phyloP scores from a whole-genome alignment of 1,284 basidiomycete genomes.

The Trametes sp. region DNA sequence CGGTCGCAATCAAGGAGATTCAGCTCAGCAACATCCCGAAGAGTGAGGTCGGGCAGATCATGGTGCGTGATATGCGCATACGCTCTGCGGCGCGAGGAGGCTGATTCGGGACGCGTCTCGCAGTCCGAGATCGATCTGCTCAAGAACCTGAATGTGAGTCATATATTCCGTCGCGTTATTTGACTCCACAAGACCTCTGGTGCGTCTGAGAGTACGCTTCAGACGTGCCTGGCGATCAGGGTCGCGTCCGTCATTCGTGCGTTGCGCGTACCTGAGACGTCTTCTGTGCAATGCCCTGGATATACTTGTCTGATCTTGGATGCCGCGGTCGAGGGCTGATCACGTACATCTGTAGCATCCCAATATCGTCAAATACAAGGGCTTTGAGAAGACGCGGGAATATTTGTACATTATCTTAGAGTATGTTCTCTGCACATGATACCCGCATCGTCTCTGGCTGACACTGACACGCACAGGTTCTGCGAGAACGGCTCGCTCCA shows the following conservation, averaged over 20 bases:
- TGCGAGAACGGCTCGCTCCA: constrained; percentile 98
- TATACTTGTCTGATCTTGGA: no score
- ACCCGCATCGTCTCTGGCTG: constrained; percentile 4
- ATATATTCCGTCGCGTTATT: no score
- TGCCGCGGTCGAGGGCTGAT: no score
- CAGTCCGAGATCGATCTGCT: constrained; percentile 97
- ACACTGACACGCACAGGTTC: constrained; percentile 59
- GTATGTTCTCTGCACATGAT: constrained; percentile 46
- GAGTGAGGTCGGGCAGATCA: constrained; percentile 93
- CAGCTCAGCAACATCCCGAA: constrained; percentile 93
- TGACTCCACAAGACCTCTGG: no score
- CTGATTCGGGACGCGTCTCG: constrained; percentile 19
- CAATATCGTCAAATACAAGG: constrained; percentile 99
- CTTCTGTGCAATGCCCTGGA: no score
- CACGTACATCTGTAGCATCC: constrained; percentile 60
- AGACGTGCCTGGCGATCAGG: not conserved
- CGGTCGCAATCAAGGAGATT: constrained; percentile 95
- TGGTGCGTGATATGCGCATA: constrained; percentile 64
- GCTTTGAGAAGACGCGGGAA: constrained; percentile 94
- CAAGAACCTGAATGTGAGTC: constrained; percentile 88
- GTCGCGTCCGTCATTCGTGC: not conserved
- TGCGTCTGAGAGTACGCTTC: not conserved
- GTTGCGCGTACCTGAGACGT: not conserved
- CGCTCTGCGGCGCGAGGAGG: not conserved
- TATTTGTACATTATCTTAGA: constrained; percentile 97